Conservation (phyloP, 164 flowering plant species). For the Aristolochia fimbriata region DNA sequence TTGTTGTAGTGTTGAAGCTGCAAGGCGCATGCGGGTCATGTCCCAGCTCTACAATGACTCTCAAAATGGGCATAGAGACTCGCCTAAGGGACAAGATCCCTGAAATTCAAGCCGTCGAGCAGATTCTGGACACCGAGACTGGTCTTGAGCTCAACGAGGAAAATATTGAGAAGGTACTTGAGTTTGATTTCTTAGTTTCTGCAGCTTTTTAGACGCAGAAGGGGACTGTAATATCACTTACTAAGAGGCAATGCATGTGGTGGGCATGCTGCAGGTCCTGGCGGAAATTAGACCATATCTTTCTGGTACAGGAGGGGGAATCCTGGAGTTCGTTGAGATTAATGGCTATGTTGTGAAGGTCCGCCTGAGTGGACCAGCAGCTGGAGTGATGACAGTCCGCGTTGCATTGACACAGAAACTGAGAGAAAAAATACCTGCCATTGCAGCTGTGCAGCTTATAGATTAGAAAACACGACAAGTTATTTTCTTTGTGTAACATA, state of each 20-base stretch:
- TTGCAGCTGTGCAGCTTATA: conserved; percentile 71
- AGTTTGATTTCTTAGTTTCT: too few relatives aligned
- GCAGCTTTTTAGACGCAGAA: neutral
- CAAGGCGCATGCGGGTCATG: conserved; percentile 98
- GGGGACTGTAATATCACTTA: neutral
- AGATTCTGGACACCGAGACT: conserved; percentile 73
- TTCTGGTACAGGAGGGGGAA: conserved; percentile 78
- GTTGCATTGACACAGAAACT: conserved; percentile 92
- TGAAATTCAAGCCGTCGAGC: conserved; percentile 77
- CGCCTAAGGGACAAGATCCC: conserved; percentile 81
- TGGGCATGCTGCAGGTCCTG: conserved; percentile 48
- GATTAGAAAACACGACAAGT: conserved; percentile 18
- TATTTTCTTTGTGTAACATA: conserved; percentile 3
- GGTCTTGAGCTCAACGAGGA: conserved; percentile 83
- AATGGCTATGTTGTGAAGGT: conserved; percentile 58
- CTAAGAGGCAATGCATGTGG: neutral
- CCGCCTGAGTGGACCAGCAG: conserved; percentile 80
- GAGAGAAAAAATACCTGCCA: conserved; percentile 78
- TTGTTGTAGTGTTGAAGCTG: conserved; percentile 74
- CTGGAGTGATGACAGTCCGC: conserved; percentile 85
- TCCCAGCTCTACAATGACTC: conserved; percentile 89
- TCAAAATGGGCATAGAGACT: conserved; percentile 83
- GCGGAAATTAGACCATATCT: conserved; percentile 86
- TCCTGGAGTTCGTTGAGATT: conserved; percentile 62
- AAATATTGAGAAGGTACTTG: conserved; percentile 70